phyloP scores from a whole-genome alignment of 106 monocot genomes.

The Agapanthus africanus region DNA sequence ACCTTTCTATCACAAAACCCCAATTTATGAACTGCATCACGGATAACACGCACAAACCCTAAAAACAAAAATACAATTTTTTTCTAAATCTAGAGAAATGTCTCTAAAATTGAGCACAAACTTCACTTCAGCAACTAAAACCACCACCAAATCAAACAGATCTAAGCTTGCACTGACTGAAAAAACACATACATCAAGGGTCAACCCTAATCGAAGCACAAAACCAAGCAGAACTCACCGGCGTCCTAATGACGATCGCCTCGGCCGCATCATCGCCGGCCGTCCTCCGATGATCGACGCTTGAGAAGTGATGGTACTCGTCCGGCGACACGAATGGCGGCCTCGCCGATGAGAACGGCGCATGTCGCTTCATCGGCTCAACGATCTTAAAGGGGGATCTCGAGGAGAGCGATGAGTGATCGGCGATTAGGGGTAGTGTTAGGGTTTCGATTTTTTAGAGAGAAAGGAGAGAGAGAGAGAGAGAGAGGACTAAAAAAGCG shows the following conservation, averaged over 20 bases:
- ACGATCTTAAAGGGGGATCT: too few relatives aligned
- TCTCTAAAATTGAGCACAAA: not conserved
- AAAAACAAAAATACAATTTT: too few relatives aligned
- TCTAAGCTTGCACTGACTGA: not conserved
- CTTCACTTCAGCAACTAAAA: not conserved
- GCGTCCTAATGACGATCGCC: constrained; percentile 51
- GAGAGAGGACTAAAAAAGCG: constrained; percentile 42
- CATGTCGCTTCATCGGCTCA: constrained; percentile 40
- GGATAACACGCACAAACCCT: too few relatives aligned
- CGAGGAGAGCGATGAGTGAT: too few relatives aligned
- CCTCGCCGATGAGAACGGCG: constrained; percentile 6
- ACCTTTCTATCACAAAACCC: too few relatives aligned
- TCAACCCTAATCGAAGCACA: not conserved
- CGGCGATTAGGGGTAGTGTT: not conserved
- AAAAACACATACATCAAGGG: not conserved
- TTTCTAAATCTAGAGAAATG: too few relatives aligned
- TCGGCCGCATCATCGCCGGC: constrained; percentile 27
- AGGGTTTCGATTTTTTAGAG: constrained; percentile 16
- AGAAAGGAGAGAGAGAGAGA: constrained; percentile 18
- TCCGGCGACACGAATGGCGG: constrained; percentile 19
- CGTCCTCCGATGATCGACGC: constrained; percentile 4
- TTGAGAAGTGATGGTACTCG: constrained; percentile 64
- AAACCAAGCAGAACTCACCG: constrained; percentile 35
- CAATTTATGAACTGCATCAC: too few relatives aligned
- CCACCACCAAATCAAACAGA: not conserved